Base-by-base conservation (phyloP, 2,329 filamentous ascomycete species). In the Hypoxylon rubiginosum region DNA sequence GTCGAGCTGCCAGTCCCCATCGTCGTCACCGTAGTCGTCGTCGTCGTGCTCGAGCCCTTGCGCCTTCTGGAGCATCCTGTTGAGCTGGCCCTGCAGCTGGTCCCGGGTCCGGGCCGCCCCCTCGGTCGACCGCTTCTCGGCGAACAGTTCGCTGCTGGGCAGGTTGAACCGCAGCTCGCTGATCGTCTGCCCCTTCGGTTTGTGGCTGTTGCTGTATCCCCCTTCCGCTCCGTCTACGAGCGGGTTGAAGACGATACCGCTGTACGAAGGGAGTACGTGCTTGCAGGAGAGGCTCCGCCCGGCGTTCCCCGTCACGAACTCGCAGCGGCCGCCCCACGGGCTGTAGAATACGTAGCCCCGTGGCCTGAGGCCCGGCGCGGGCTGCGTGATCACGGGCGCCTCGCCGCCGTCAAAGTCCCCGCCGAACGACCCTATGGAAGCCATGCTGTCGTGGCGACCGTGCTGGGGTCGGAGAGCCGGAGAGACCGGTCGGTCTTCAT, bases 141-240 rank as follows among this genome's bases (percentile, higher is more conserved):
- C 74, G 50, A 87, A 82, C 2, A 86, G 61, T 32, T 87, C 83
- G 15, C 80, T 77, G 52, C 85, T 87, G 0, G 93, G 94, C 0
- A 97, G 86, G 76, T 97, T 97, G 83, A 97, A 97, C 17, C 94
- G 89, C 64, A 98, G 82, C 78, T 97, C 95, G 77, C 93, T 97
- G 26, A 97, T 87, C 0, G 82, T 80, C 19, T 72, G 71, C 9
- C 63, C 70, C 19, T 72, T 71, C 11, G 59, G 28, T n/a, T 68
- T 72, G 73, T 76, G 32, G 76, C 74, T 4, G 77, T 71, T 58
- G 77, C 71, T 58, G 70, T 76, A 34, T 66, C 78, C 62, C 71
- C 73, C 39, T 78, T 79, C 39, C 74, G 77, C 2, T 77, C 74
- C 73, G 43, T 74, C 77, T 0, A 82, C 81, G 1, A 85, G 76